These are phyloP conservation scores for Umbelopsis sp. DNA, from an alignment of 192 early-diverging fungal species.

Conservation along the genomic window DNA sequence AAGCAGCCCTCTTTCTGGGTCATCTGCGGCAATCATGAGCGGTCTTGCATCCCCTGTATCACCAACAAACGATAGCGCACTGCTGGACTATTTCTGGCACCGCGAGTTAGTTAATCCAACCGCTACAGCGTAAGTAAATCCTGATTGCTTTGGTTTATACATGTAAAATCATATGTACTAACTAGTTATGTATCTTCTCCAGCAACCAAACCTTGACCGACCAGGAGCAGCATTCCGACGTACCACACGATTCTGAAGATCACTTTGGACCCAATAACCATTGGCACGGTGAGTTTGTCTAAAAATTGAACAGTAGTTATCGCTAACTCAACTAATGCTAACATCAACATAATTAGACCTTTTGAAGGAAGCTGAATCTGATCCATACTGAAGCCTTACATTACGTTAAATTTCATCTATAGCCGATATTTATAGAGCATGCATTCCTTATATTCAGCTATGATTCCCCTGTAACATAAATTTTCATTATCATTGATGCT, in stretches of 20 bases:
- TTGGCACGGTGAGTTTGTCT: neutral
- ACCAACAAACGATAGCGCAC: neutral
- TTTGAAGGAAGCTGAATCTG: neutral
- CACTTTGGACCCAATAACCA: neutral
- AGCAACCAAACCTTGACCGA: neutral
- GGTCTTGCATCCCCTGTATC: slow-evolving; percentile 6
- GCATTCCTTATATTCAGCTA: neutral
- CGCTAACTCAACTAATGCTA: neutral
- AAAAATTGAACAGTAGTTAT: neutral
- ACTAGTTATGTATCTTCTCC: neutral
- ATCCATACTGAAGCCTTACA: neutral
- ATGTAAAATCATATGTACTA: neutral
- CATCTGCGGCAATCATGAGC: neutral
- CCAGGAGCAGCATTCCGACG: neutral
- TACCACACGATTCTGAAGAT: neutral
- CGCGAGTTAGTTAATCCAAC: neutral
- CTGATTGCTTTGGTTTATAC: neutral
- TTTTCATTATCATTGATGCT: neutral
- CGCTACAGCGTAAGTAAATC: neutral
- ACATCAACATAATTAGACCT: neutral
- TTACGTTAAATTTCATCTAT: neutral
- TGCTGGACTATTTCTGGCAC: slow-evolving; percentile 9
- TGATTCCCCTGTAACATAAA: neutral
- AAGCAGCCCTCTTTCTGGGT: neutral
- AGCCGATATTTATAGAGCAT: neutral